Base-by-base conservation (phyloP, 768 basidiomycete genomes). In the Leccinum fibrillosum region DNA sequence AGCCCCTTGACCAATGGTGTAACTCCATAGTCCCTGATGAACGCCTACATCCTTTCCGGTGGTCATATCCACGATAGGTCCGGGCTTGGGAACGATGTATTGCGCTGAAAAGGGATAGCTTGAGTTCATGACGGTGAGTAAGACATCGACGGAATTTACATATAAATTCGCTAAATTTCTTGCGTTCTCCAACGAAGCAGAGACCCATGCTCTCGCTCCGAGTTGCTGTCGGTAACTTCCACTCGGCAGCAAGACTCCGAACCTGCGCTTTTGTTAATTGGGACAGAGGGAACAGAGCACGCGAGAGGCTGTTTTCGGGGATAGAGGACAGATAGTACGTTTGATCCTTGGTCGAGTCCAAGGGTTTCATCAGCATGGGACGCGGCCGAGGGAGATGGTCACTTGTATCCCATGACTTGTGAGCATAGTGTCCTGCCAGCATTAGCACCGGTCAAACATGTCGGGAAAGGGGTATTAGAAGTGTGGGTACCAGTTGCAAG, bases 191-290 rank as follows among this genome's bases (percentile, higher is more conserved):
- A 1, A 98, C 86, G 62, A 98, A 98, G 67, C 95, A 98, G 17
- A 98, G 81, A 0, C 95, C 95, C 85, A 96, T 94, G 71, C 91
- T 94, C 68, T 98, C 95, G 17, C 78, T 80, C 58, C 92, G 80
- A 3, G 82, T 77, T 0, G 92, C 90, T 3, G 88, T 94, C 3
- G 87, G 86, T 19, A 98, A 72, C 1, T 70, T 74, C 69, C 81
- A 82, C 32, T 81, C 68, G 9, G 72, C 72, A 0, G 95, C 95
- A 17, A 96, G 74, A 57, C 80, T 77, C 13, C 93, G 82, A 1
- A 97, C 92, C 62, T 88, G 76, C 0, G 77, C 62, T 72, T 98
- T 98, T 6, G 74, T 79, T 9, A 89, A 66, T 12, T 75, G 67
- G 3, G 82, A 87, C 6, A 98, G 75, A 1, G 94, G 95, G 60